A percentile compares a stretch with the other conserved stretches of the same genome.
Evolutionary conservation across 768 basidiomycete genomes (phyloP).

Genomic region (Neoboletus brunneissimus): DNA sequence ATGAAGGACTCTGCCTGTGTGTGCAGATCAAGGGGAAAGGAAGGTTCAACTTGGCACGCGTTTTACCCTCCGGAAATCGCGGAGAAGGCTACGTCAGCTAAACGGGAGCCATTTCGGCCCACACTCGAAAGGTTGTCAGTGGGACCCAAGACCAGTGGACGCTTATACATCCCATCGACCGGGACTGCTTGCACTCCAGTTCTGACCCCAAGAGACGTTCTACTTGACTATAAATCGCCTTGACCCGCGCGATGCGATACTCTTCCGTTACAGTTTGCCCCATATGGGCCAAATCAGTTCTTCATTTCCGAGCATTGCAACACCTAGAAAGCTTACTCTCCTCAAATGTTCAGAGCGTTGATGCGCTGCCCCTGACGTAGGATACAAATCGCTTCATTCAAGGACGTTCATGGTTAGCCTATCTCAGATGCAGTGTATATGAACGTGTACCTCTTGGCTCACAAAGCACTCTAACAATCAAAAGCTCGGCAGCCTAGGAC

Average conservation of each 20-base stretch:
- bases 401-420: neutral
- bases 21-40: neutral
- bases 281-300: neutral
- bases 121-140: neutral
- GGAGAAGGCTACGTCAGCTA: neutral
- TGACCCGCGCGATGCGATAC: neutral
- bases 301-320: neutral
- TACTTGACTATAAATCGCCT: neutral
- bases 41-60: neutral
- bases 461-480: neutral
- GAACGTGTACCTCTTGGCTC: neutral
- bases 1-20: no score
- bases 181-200: neutral
- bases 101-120: neutral
- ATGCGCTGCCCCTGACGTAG: neutral
- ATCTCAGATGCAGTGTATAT: neutral
- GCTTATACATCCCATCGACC: neutral
- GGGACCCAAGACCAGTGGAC: neutral
- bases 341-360: neutral
- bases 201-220: neutral
- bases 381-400: neutral
- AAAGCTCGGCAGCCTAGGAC: neutral
- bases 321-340: neutral
- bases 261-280: neutral
- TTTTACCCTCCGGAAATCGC: neutral